A percentile compares a stretch with the other conserved stretches of the same genome.
These are phyloP conservation scores for Suillus subluteus DNA, from an alignment of 768 basidiomycete genomes.

Conservation along the genomic window DNA sequence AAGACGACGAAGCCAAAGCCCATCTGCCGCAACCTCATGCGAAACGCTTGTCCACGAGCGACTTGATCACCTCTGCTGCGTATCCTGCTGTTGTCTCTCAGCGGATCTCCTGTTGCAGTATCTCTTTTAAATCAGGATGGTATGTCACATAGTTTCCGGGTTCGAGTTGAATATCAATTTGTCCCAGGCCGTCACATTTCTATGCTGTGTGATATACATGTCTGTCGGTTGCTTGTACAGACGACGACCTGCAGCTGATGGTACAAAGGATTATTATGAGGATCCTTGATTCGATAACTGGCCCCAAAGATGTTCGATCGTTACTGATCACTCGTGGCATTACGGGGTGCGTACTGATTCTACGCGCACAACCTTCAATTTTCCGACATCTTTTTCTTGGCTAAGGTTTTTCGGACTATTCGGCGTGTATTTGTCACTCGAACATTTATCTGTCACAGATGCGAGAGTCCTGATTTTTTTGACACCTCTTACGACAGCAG, in stretches of 20 bases:
- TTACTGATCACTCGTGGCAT: constrained; percentile 63
- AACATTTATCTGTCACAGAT: no score
- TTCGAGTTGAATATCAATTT: not conserved
- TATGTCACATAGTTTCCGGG: constrained; percentile 24
- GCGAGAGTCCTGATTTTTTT: no score
- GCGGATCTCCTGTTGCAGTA: no score
- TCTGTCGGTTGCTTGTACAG: constrained; percentile 24
- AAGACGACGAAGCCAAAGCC: no score
- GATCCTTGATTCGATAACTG: constrained; percentile 62
- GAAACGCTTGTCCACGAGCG: no score
- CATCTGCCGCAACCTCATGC: no score
- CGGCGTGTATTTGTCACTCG: no score
- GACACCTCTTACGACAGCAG: no score
- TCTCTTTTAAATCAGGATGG: constrained; percentile 55
- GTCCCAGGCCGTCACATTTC: constrained; percentile 51
- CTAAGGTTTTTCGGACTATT: no score
- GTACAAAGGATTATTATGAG: constrained; percentile 38
- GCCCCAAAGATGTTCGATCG: constrained; percentile 67
- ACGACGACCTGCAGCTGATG: not conserved
- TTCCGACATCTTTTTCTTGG: not conserved
- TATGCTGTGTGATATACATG: constrained; percentile 58
- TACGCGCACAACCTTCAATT: not conserved
- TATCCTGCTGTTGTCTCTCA: no score
- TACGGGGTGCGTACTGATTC: constrained; percentile 50
- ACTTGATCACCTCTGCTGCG: no score